phyloP scores from a whole-genome alignment of 2,329 filamentous ascomycete genomes.

The Sclerotinia minor region DNA sequence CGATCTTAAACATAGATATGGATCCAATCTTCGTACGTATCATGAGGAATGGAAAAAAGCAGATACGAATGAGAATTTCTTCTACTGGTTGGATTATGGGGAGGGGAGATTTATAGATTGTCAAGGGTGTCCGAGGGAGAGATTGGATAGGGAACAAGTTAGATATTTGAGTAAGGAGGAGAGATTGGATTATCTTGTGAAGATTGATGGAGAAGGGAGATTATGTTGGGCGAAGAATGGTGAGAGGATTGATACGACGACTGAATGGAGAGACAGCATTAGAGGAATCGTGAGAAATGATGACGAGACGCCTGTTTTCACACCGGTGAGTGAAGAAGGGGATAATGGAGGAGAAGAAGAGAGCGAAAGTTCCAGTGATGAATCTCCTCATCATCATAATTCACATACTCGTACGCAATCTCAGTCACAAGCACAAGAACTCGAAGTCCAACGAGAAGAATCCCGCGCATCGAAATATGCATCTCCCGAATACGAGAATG shows the following conservation, averaged over 20 bases:
- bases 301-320: constrained; percentile 59
- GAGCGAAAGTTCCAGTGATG: background rate
- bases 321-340: constrained; percentile 34
- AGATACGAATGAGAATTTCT: constrained; percentile 82
- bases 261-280: constrained; percentile 75
- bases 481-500: constrained; percentile 61
- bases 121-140: constrained; percentile 68
- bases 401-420: constrained; percentile 26
- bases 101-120: constrained; percentile 71
- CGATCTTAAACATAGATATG: constrained; percentile 75
- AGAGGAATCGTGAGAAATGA: constrained; percentile 67
- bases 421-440: constrained; percentile 36
- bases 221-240: constrained; percentile 89
- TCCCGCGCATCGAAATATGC: constrained; percentile 65
- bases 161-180: constrained; percentile 84
- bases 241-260: constrained; percentile 72
- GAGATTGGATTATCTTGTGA: constrained; percentile 75
- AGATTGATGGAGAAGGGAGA: constrained; percentile 70
- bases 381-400: constrained; percentile 4
- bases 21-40: constrained; percentile 69
- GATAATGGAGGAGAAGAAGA: constrained; percentile 24
- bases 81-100: constrained; percentile 88
- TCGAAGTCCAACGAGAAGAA: constrained; percentile 50
- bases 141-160: constrained; percentile 75
- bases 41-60: constrained; percentile 80